Base-by-base conservation (phyloP, 768 basidiomycete species). In the Mrakia hoshinonis region DNA sequence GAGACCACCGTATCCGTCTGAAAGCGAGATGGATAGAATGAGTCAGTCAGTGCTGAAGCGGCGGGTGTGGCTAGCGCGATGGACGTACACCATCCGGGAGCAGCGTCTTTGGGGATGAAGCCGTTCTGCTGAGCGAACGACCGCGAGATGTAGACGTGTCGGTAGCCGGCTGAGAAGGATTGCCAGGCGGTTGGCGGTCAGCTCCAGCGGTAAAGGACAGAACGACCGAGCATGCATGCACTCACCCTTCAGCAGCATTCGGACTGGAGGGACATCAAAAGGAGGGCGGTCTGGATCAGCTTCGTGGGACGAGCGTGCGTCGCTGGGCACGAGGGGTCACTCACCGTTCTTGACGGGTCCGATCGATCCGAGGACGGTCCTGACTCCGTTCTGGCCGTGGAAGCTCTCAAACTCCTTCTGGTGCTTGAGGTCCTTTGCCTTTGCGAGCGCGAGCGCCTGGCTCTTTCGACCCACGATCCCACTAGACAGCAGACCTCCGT, bases 141-240 rank as follows among this genome's bases (percentile, higher is more conserved):
- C 68, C 96, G 85, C 15, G 93, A 96, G 71, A 99, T 89, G 80
- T 99, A 99, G 64, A 97, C 94, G 76, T 94, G 87, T 18, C 92
- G 84, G 79, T 98, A 89, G 22, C 96, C 94, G 22, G 86, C 58
- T 61, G 34, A 31, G 49, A 38, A 61, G 4, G 29, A 55, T 4
- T 24, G 3, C 18, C 26, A 29, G 1, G 34, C 26, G 54, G 11
- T 29, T n/a, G n/a, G 1, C 26, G 6, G 51, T 55, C 26, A 55
- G 54, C 54, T 13, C 26, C 54, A 10, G 13, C 10, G 29, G 51
- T 10, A 54, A 22, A 29, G 18, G 29, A n/a, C n/a, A n/a, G n/a
- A n/a, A n/a, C n/a, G 26, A 34, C 26, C 29, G 2, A 0, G 7
- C 18, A n/a, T 51, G 24, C 15, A 6, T 11, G 9, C 20, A 5